These are phyloP conservation scores for Achaetomium macrosporum DNA, from an alignment of 2,329 filamentous ascomycete genomes.

Conservation along the genomic window DNA sequence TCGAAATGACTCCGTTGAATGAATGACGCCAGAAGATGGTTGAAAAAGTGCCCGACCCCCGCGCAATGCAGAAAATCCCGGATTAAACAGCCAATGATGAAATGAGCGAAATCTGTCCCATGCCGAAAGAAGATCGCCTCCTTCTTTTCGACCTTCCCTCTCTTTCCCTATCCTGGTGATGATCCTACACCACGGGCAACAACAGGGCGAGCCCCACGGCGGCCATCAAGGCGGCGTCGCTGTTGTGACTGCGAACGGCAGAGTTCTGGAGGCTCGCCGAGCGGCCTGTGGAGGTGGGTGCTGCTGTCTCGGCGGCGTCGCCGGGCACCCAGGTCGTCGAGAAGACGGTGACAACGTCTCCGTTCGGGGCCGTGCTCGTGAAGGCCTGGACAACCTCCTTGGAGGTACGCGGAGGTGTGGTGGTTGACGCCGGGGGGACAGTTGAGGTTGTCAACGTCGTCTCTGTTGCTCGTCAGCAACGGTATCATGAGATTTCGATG, in stretches of 20 bases:
- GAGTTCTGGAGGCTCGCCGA: conserved; percentile 29
- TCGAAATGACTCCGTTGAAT: not conserved
- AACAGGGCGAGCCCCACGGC: not conserved
- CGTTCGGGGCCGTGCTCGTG: conserved; percentile 42
- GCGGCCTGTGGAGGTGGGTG: conserved; percentile 29
- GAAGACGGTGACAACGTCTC: conserved; percentile 41
- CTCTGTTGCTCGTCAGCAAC: conserved; percentile 9
- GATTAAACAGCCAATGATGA: not conserved
- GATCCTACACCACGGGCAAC: not conserved
- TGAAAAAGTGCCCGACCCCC: conserved; percentile 1
- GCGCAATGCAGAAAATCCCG: conserved; percentile 10
- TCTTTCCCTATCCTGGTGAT: not conserved
- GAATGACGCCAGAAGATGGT: conserved; percentile 2
- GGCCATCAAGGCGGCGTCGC: not conserved
- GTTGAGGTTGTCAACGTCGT: conserved; percentile 19
- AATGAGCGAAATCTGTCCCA: not conserved
- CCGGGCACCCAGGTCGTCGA: conserved; percentile 46
- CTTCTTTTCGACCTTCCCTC: not conserved
- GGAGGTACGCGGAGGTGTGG: conserved; percentile 24
- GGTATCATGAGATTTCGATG: no score
- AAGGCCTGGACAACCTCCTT: conserved; percentile 31
- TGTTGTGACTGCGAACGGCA: conserved; percentile 13
- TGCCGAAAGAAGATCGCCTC: not conserved
- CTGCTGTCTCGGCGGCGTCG: conserved; percentile 29
- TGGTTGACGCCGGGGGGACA: not conserved